A percentile compares a stretch with the other conserved stretches of the same genome.
phyloP scores from a whole-genome alignment of 2,329 filamentous ascomycete species.

The Scolecobasidium constrictum region DNA sequence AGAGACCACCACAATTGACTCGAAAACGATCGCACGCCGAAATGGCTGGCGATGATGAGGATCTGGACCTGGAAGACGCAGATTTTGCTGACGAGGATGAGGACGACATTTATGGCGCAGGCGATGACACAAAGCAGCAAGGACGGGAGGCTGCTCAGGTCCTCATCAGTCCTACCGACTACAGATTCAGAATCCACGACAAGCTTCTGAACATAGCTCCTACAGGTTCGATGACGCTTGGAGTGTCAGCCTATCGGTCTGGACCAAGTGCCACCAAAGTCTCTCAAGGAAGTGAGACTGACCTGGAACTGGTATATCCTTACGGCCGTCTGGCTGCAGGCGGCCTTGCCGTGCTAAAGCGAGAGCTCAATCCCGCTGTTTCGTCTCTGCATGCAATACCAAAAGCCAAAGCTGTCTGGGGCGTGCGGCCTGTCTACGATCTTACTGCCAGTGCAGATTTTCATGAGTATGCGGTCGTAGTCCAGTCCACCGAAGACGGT shows the following conservation, averaged over 20 bases:
- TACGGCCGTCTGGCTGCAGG: constrained; percentile 56
- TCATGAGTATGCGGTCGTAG: constrained; percentile 74
- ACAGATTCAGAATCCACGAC: constrained; percentile 69
- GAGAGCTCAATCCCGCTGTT: constrained; percentile 63
- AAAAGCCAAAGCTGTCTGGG: constrained; percentile 70
- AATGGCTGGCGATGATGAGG: constrained; percentile 39
- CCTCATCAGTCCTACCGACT: constrained; percentile 47
- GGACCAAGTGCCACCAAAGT: constrained; percentile 9
- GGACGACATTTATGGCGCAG: constrained; percentile 53
- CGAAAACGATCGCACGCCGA: constrained; percentile 55
- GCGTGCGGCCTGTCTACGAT: constrained; percentile 48
- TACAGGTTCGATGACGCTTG: constrained; percentile 63
- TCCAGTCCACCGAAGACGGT: constrained; percentile 53
- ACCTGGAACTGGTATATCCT: constrained; percentile 37
- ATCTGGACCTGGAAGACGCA: constrained; percentile 41
- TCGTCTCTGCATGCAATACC: constrained; percentile 62
- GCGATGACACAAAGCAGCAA: constrained; percentile 30
- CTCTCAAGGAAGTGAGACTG: constrained; percentile 7
- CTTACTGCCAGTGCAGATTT: constrained; percentile 38
- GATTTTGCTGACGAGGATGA: constrained; percentile 44
- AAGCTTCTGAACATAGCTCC: constrained; percentile 67
- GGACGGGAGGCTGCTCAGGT: constrained; percentile 23
- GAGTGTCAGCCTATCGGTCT: constrained; percentile 34
- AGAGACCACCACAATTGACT: constrained; percentile 48
- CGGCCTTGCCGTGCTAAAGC: constrained; percentile 64